Base-by-base conservation (phyloP, 2,329 filamentous ascomycete genomes). In the Aspergillus puulaauensis region DNA sequence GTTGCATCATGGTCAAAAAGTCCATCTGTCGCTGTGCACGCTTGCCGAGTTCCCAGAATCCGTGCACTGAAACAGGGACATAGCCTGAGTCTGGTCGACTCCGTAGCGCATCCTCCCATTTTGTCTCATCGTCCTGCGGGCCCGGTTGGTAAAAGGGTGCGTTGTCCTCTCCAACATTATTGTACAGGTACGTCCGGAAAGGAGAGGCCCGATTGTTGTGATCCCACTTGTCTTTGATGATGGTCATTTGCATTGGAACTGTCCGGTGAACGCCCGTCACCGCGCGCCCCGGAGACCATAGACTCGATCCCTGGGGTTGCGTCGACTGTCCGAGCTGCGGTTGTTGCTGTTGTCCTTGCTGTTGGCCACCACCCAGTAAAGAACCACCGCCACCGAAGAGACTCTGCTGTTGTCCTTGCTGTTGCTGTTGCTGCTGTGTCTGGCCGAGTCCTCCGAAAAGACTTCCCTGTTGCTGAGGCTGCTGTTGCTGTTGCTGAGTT, bases 111-210 rank as follows among this genome's bases (percentile, higher is more conserved):
- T 86, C 83, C 66, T 88, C 86, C 85, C 85, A 88, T 67, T 84
- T 84, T 49, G 77, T 75, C 61, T 83, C 82, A 60, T 87, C 82
- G 60, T 88, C 86, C 53, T 80, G 78, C 2, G 79, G 71, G 8
- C 79, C 75, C 2, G 84, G 84, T 59, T 83, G 80, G 70, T 83
- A 88, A 75, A 86, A 87, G 7, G 85, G 83, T 1, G 83, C 84
- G 58, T 80, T 74, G 17, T 84, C 82, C 46, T 85, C 80, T 47
- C 80, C 79, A 51, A 86, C 84, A 17, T 82, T 75, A 68, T 87
- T 87, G 72, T 88, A 88, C 63, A 88, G 80, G 69, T 88, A 88
- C 45, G 82, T 74, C 60, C 85, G 81, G 69, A 88, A 83, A 7
- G 80, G 79, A 39, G 82, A 85, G 46, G 75, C 73, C 40, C 76